Evolutionary conservation across 2,329 filamentous ascomycete genomes (phyloP), one percentile per base, ranked within the genome.

Genomic region (Chaetomiaceae sp.): DNA sequence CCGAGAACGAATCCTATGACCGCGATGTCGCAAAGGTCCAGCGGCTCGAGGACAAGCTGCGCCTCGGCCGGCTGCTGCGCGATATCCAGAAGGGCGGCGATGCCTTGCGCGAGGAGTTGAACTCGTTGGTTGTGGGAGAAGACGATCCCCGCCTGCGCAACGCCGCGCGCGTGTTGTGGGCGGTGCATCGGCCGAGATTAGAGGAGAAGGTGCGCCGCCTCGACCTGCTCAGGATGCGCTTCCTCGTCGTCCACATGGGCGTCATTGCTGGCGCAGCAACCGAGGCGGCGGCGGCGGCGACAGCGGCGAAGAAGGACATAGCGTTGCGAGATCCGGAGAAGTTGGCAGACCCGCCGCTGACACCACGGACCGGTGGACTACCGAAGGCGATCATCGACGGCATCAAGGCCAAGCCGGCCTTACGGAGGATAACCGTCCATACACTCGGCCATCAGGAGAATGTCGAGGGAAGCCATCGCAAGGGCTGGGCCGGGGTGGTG

Each of bases 1-100:
- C 78, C 60, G 83, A 85, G 66, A 85, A 84, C 63, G 82, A 85
- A 67, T 80, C 75, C 63, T 84, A 84, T 65, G 80, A 84, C 66
- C 72, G 75, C 61, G 81, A 85, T 62, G 74, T 85, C 44, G 71
- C 75, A 51, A 78, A 77, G 55, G 75, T 85, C 36, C 74, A 74
- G 64, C 77, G 78, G 37, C 72, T 84, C 27, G 82, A 84, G 59
- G 82, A 85, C 66, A 84, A 84, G 71, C 64, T 84, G 44, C 79
- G 82, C 46, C 74, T 86, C 37, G 74, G 71, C 56, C 74, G 75
- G 38, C 70, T 85, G 55, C 69, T 85, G 58, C 76, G 80, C 58
- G 81, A 85, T 68, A 85, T 85, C 54, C 82, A 84, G 65, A 78
- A 74, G 65, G 72, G 71, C 38, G 76, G 81, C 47, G 81, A 85